Base-by-base conservation (phyloP, 257 asterid genomes). In the Solanum chilense region DNA sequence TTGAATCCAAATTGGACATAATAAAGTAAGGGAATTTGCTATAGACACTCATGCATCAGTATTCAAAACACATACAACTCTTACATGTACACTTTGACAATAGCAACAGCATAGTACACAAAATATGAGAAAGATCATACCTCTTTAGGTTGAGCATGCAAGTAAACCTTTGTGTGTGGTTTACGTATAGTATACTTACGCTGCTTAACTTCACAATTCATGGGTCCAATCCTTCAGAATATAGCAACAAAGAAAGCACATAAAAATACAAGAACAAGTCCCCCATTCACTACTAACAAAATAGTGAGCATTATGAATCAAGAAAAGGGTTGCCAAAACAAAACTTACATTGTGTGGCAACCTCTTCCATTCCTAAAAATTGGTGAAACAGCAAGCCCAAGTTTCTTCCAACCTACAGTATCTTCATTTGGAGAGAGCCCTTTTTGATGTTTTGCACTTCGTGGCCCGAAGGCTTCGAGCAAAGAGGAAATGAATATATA, bases 171-270 rank as follows among this genome's bases (percentile, higher is more conserved):
- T 21, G n/a, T 73, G 29, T 1, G 25, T 73, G 42, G 49, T 49
- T 52, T 77, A 73, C 58, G 56, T 45, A 85, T 47, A 90, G 83
- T 56, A 88, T 86, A 14, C 71, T 88, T 87, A 14, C 44, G 27
- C 7, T 20, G 89, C 90, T 91, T 91, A n/a, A 91, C 37, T 88
- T 81, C 86, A 76, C 27, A 76, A 12, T 82, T 9, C 93, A 93
- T 90, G 9, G 94, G 92, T 66, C 94, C 96, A 58, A 87, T n/a
- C 92, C 96, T 93, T 31, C 56, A 74, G 56, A 85, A 44, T 45
- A 52, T 9, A 70, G 62, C 13, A 74, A 21, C 20, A 37, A 31
- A 12, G 10, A 20, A 35, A 85, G 18, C 47, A 15, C 13, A 56
- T 74, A 47, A 49, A 62, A 33, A 73, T 86, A 29, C 77, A 29